phyloP scores from a whole-genome alignment of 2,329 filamentous ascomycete genomes.

The Arthrobotrys iridis region DNA sequence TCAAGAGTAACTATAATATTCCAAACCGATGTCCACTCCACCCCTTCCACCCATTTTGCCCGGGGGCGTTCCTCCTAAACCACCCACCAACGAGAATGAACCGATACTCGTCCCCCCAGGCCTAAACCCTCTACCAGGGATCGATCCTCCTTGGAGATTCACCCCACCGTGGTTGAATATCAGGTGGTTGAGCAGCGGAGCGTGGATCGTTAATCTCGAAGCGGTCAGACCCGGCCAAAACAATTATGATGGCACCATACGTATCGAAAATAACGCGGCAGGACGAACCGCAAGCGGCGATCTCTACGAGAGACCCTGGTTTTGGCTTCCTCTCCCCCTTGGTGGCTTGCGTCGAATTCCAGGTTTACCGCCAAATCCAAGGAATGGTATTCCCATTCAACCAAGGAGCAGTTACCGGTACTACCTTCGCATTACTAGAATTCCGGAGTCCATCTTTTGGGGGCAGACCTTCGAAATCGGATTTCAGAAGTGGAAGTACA shows the following conservation, averaged over 20 bases:
- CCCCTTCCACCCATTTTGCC: background rate
- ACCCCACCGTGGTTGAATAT: background rate
- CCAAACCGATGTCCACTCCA: no score
- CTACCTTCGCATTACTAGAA: conserved; percentile 20
- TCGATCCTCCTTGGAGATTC: background rate
- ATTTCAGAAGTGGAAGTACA: conserved; percentile 9
- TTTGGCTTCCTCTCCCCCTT: background rate
- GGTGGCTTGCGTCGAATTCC: no score
- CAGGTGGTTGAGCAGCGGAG: background rate
- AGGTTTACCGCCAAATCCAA: background rate
- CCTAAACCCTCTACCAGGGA: background rate
- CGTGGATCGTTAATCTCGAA: conserved; percentile 1
- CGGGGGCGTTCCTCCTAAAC: no score
- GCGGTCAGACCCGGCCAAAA: background rate
- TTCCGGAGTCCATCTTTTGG: background rate
- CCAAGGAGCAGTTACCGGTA: background rate
- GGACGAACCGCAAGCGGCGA: conserved; percentile 20
- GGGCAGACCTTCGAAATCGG: conserved; percentile 1
- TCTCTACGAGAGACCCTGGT: conserved; percentile 11
- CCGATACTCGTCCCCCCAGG: background rate
- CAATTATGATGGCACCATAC: conserved; percentile 10
- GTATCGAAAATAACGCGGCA: background rate
- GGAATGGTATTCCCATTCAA: conserved; percentile 7
- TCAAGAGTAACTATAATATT: no score
- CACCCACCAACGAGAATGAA: no score